Conservation (phyloP, 116 monocot species). For the Iris pallida region DNA sequence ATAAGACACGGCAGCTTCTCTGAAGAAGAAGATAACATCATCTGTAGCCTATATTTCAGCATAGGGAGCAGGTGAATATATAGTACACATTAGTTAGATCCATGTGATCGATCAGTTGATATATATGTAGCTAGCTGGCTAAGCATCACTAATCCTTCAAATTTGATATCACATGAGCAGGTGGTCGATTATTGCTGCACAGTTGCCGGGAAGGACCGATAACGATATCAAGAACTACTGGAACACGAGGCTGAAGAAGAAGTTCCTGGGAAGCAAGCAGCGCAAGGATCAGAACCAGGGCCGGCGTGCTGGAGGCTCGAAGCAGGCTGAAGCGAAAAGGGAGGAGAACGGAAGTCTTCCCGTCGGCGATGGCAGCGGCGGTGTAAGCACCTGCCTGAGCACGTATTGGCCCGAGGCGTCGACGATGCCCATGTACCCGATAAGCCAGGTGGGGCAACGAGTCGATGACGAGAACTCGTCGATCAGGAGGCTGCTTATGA, state of each 20-base stretch:
- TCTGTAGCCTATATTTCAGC: conserved; percentile 41
- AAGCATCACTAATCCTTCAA: not conserved
- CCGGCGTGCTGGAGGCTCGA: not conserved
- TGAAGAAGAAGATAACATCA: conserved; percentile 54
- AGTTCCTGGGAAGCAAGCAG: conserved; percentile 39
- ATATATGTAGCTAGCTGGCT: not conserved
- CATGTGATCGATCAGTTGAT: not conserved
- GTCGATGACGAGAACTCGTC: conserved; percentile 12
- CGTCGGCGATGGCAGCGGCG: not conserved
- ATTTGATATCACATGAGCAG: conserved; percentile 8
- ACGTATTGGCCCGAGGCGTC: conserved; percentile 17
- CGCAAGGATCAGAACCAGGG: conserved; percentile 16
- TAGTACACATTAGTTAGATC: not conserved
- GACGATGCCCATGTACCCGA: conserved; percentile 7
- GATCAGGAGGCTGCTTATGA: conserved; percentile 27
- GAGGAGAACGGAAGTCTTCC: not conserved
- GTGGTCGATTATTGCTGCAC: conserved; percentile 55
- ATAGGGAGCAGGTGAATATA: conserved; percentile 52
- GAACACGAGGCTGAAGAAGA: conserved; percentile 63
- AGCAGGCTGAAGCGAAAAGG: not conserved
- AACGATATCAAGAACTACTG: conserved; percentile 65
- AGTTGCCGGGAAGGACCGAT: conserved; percentile 50
- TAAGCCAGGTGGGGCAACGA: not conserved
- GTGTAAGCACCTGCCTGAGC: not conserved
- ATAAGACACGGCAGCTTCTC: conserved; percentile 52